Evolutionary conservation across 2,329 filamentous ascomycete species (phyloP).

Genomic region (Cordyceps fumosorosea): DNA sequence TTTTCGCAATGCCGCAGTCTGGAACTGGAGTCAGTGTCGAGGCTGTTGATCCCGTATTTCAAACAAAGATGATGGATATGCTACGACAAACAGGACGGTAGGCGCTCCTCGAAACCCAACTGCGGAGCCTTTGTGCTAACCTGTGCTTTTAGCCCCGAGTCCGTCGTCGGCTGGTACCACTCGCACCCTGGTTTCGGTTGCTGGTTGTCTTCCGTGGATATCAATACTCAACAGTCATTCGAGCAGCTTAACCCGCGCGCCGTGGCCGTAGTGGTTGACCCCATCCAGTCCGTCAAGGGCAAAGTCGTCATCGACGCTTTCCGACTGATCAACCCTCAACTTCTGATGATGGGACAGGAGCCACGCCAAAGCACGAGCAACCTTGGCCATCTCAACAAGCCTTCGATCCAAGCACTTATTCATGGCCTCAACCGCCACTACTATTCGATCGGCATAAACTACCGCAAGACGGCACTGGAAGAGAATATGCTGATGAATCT

Average conservation of each 20-base stretch:
- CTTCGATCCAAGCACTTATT: slow-evolving; percentile 97
- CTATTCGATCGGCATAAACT: slow-evolving; percentile 98
- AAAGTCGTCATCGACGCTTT: slow-evolving; percentile 99
- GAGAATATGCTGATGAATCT: slow-evolving; percentile 99
- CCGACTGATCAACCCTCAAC: slow-evolving; percentile 96
- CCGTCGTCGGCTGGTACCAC: slow-evolving; percentile 98
- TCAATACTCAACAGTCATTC: slow-evolving; percentile 99
- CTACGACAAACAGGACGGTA: slow-evolving; percentile 92
- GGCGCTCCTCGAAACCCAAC: slow-evolving; percentile 20
- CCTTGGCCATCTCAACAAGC: slow-evolving; percentile 96
- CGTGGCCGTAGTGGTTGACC: slow-evolving; percentile 95
- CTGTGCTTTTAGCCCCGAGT: slow-evolving; percentile 64
- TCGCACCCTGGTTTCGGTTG: slow-evolving; percentile 98
- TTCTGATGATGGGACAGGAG: slow-evolving; percentile 95
- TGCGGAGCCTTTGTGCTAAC: slow-evolving; percentile 12
- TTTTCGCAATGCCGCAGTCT: slow-evolving; percentile 98
- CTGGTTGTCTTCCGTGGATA: slow-evolving; percentile 98
- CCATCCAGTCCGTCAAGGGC: slow-evolving; percentile 98
- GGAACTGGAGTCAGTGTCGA: slow-evolving; percentile 98
- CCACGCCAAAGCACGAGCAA: slow-evolving; percentile 97
- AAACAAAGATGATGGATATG: slow-evolving; percentile 99
- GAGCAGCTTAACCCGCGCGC: slow-evolving; percentile 95
- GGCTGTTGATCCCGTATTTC: slow-evolving; percentile 96
- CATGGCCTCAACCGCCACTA: slow-evolving; percentile 98
- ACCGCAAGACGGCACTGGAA: slow-evolving; percentile 92